Evolutionary conservation across 1,284 basidiomycete species (phyloP).

Genomic region (Grifola frondosa): DNA sequence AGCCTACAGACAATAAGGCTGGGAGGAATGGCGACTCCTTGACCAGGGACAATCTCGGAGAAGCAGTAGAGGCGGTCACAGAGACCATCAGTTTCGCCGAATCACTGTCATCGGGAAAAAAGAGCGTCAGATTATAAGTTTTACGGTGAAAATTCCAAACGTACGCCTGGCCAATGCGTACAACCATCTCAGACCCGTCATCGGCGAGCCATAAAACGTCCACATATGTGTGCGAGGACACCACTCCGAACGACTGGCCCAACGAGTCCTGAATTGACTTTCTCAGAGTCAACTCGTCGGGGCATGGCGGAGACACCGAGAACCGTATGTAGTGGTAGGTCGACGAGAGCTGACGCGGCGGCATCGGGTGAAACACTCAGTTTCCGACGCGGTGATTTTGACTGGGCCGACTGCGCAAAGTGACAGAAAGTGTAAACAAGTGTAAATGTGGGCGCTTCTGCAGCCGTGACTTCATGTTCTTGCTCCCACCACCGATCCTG

Average conservation of each 20-base stretch:
- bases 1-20: conserved; percentile 29
- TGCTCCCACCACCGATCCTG: background rate
- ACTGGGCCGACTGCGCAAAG: too few species aligned
- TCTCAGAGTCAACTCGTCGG: conserved; percentile 39
- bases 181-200: conserved; percentile 34
- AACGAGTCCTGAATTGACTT: conserved; percentile 45
- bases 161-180: conserved; percentile 36
- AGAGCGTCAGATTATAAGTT: background rate
- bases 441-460: too few species aligned
- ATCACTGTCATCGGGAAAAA: conserved; percentile 30
- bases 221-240: conserved; percentile 39
- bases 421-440: too few species aligned
- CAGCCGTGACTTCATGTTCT: too few species aligned
- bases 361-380: background rate
- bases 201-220: conserved; percentile 41
- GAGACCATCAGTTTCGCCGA: conserved; percentile 41
- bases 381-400: too few species aligned
- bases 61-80: conserved; percentile 29
- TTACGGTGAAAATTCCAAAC: background rate
- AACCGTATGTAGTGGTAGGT: conserved; percentile 41
- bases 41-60: conserved; percentile 33
- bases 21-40: conserved; percentile 45
- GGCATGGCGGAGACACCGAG: conserved; percentile 32
- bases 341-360: conserved; percentile 11
- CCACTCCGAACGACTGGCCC: conserved; percentile 41